phyloP scores from a whole-genome alignment of 2,329 filamentous ascomycete species.

The Chaetomiaceae sp. region DNA sequence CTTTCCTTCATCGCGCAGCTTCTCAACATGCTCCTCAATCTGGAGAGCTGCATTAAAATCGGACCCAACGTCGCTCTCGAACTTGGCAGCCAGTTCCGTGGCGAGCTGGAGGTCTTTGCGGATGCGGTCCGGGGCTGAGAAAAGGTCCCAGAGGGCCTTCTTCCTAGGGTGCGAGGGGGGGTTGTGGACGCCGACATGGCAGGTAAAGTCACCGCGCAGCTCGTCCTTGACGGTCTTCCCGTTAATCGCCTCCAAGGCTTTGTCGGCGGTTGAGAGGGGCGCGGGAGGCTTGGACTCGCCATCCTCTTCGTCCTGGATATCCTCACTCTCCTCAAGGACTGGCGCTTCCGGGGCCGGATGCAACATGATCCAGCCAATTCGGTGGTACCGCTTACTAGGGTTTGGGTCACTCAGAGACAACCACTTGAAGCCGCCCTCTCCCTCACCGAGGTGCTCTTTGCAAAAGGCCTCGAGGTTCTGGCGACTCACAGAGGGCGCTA shows the following conservation, averaged over 20 bases:
- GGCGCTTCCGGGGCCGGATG: conserved; percentile 69
- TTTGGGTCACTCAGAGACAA: conserved; percentile 95
- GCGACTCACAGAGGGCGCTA: conserved; percentile 91
- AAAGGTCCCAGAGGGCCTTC: conserved; percentile 95
- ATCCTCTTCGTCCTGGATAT: conserved; percentile 61
- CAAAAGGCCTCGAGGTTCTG: conserved; percentile 92
- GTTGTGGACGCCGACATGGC: conserved; percentile 93
- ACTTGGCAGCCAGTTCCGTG: conserved; percentile 73
- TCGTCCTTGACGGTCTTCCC: conserved; percentile 96
- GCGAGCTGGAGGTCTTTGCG: conserved; percentile 85
- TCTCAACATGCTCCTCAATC: conserved; percentile 83
- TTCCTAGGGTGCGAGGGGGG: conserved; percentile 81
- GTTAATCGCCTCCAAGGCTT: conserved; percentile 89
- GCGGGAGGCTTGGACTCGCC: conserved; percentile 53
- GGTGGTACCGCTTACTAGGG: conserved; percentile 91
- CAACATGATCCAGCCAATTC: conserved; percentile 97
- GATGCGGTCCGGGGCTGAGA: conserved; percentile 89
- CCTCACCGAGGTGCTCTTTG: conserved; percentile 87
- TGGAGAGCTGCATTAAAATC: conserved; percentile 72
- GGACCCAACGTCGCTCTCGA: conserved; percentile 77
- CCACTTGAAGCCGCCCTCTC: conserved; percentile 90
- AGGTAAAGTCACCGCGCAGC: conserved; percentile 90
- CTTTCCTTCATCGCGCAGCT: conserved; percentile 69
- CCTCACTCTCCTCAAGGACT: conserved; percentile 64
- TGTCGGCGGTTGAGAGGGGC: conserved; percentile 65